Evolutionary conservation across 2,329 filamentous ascomycete species (phyloP).

Genomic region (Arthrobotrys conoides): DNA sequence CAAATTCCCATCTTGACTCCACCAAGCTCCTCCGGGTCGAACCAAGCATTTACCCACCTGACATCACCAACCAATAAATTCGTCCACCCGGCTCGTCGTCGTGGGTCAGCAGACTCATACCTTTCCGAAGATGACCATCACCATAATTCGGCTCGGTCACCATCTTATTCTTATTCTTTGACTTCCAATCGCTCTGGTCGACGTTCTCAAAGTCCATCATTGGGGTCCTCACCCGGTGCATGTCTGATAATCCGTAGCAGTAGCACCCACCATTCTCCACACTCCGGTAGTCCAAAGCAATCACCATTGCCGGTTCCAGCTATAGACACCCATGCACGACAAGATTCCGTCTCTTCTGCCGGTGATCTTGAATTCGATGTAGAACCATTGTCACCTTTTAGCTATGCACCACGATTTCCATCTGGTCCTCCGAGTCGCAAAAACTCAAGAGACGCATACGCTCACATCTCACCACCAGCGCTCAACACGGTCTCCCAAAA

Average conservation of each 20-base stretch:
- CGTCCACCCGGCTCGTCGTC: conserved; percentile 57
- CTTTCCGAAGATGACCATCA: conserved; percentile 31
- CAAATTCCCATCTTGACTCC: conserved; percentile 44
- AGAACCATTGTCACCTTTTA: conserved; percentile 50
- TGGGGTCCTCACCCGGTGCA: conserved; percentile 44
- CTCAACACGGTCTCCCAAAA: conserved; percentile 36
- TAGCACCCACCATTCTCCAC: conserved; percentile 36
- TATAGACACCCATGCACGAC: not conserved
- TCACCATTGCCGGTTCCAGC: not conserved
- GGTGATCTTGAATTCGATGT: conserved; percentile 59
- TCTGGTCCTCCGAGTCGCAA: conserved; percentile 35
- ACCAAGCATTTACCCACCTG: conserved; percentile 45
- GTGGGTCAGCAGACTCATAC: conserved; percentile 55
- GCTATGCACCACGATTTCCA: conserved; percentile 35
- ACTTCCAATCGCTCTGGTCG: conserved; percentile 26
- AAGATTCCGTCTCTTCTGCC: conserved; percentile 21
- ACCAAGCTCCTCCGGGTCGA: conserved; percentile 54
- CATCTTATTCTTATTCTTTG: conserved; percentile 46
- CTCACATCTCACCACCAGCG: conserved; percentile 39
- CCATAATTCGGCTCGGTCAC: conserved; percentile 17
- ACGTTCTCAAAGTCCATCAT: conserved; percentile 9
- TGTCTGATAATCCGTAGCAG: conserved; percentile 52
- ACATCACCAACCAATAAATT: conserved; percentile 34
- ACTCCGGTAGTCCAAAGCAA: conserved; percentile 39
- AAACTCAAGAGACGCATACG: conserved; percentile 52